Evolutionary conservation across 2,329 filamentous ascomycete species (phyloP), one percentile per base, ranked within the genome.

Genomic region (Zasmidium angulare): DNA sequence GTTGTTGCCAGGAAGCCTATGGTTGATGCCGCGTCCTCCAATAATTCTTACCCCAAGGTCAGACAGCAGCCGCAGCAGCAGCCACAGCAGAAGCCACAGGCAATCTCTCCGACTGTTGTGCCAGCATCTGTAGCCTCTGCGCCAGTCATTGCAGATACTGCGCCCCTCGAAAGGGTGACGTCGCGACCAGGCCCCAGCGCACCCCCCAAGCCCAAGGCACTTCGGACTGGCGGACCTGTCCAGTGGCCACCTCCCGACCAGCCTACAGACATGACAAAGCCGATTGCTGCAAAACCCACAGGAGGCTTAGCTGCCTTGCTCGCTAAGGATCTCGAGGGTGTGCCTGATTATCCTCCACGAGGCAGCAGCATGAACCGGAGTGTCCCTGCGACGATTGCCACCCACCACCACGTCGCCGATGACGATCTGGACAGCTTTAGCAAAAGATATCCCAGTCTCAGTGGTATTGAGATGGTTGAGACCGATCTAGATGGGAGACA

Each of bases 401-500:
- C 24, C 14, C 36, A 53, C 23, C 29, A 49, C 22, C 46, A 36
- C 12, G 50, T 53, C 3, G 46, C 36, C 11, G 48, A 55, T 22
- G 59, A 65, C 17, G 62, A 66, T 36, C 21, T 65, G n/a, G 65
- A 65, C 17, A 63, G 61, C 36, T 97, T 98, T 72, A 88, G 87
- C 61, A 92, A 92, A 75, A 82, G 91, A 59, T 97, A 92, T 75
- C 93, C 93, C 0, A 96, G 89, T 71, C 78, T 98, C 59, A 89
- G 87, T 56, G 85, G 91, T 10, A 84, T 98, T 67, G 93, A 97
- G 78, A 90, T 93, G 86, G 89, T 91, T 14, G 90, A 95, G 77
- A 70, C 64, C 26, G 69, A 71, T 47, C 67, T 71, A 56, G 58
- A 61, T 23, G 53, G 59, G 43, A 58, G 58, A 56, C 52, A n/a